Percentiles rank a stretch among this genome's conserved stretches.
phyloP scores from a whole-genome alignment of 2,329 filamentous ascomycete genomes.

The Daldinia sp. region DNA sequence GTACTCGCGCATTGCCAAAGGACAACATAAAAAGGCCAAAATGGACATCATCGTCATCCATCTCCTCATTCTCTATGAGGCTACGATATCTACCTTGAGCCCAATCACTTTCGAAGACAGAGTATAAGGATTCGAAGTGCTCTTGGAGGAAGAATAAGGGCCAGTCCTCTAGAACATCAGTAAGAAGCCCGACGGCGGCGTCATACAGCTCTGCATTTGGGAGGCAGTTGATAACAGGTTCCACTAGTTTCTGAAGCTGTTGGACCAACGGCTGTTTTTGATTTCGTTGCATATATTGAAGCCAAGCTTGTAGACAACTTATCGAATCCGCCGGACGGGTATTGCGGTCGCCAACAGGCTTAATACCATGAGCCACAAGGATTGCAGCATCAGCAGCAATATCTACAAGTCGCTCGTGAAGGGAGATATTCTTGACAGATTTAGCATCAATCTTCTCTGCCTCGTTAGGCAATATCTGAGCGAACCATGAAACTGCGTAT shows the following conservation, averaged over 20 bases:
- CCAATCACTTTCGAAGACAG: conserved; percentile 69
- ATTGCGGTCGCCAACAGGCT: conserved; percentile 37
- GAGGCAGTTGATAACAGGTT: conserved; percentile 68
- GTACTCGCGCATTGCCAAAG: conserved; percentile 72
- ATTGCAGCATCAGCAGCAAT: conserved; percentile 61
- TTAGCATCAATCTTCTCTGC: conserved; percentile 72
- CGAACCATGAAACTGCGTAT: conserved; percentile 71
- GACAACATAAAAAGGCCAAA: conserved; percentile 73
- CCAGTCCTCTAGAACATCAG: conserved; percentile 71
- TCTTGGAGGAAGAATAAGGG: conserved; percentile 67
- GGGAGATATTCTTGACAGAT: conserved; percentile 58
- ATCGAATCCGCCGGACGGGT: conserved; percentile 62
- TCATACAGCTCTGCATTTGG: conserved; percentile 66
- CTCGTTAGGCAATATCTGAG: conserved; percentile 70
- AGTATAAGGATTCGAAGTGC: conserved; percentile 65
- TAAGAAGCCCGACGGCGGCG: conserved; percentile 68
- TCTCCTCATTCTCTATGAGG: conserved; percentile 64
- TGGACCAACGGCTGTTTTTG: conserved; percentile 65
- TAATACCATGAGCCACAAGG: conserved; percentile 53
- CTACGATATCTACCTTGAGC: conserved; percentile 63
- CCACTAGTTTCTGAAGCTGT: conserved; percentile 67
- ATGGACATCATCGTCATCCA: conserved; percentile 69
- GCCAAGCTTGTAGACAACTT: conserved; percentile 74
- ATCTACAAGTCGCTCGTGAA: conserved; percentile 60
- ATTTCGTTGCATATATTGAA: conserved; percentile 74